Base-by-base conservation (phyloP, 352 stramenopile species). In the Phytophthora niederhauseri region DNA sequence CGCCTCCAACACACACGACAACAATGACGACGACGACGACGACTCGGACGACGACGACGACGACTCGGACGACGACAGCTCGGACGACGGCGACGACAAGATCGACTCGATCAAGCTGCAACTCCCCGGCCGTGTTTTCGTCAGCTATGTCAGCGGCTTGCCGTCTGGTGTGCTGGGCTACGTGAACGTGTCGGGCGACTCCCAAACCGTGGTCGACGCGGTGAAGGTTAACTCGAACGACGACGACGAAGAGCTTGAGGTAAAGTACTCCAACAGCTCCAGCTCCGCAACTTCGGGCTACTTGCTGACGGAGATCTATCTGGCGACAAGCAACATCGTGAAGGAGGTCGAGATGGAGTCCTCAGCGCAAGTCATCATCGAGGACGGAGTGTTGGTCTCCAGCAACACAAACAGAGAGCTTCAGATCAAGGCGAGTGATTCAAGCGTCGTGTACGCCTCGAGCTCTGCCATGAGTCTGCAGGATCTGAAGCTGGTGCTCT, bases 241-340 rank as follows among this genome's bases (percentile, higher is more conserved):
- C 59, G 59, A 76, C 26, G 59, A 73, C 17, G 59, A 76, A 54
- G 57, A 79, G 48, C 50, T 76, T 3, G 24, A 64, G 56, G 63
- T 78, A 2, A 68, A 65, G 28, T 70, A 61, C 20, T 59, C 73
- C 57, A 59, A n/a, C 14, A 64, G 26, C 20, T 60, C 24, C n/a
- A 57, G 36, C n/a, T 56, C 46, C 1, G 54, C 15, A 8, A 57
- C 56, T 0, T 61, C 30, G 3, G 68, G 68, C 8, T 66, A 75
- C 17, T 51, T 78, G 38, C 34, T 78, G 22, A 78, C 71, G 1
- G 71, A 78, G 26, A 70, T 78, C 58, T 75, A 72, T 24, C 43
- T 78, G 31, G 30, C 62, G 8, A 57, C 64, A 6, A 68, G 51
- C 28, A 72, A 68, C 53, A 65, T 63, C 43, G 63, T 78, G 20